Conservation (phyloP, 1,139 yeast species). For the Geotrichum citri-aurantii region DNA sequence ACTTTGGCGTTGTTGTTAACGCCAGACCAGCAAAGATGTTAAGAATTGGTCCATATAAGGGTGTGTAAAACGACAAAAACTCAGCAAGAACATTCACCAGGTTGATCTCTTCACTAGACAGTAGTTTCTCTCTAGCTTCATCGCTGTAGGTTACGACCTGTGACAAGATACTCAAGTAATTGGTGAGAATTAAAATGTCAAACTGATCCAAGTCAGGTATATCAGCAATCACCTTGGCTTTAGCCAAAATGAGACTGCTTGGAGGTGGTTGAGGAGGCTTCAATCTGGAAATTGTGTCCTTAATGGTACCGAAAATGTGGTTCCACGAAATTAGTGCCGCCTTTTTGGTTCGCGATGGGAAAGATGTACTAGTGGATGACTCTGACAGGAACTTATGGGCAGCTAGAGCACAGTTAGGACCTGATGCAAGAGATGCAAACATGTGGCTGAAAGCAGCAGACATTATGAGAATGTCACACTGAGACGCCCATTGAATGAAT, state of each 20-base stretch:
- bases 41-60: slow-evolving; percentile 50
- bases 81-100: slow-evolving; percentile 38
- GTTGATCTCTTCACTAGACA: slow-evolving; percentile 34
- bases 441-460: slow-evolving; percentile 77
- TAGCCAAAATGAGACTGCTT: slow-evolving; percentile 16
- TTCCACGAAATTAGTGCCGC: slow-evolving; percentile 43
- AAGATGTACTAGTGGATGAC: slow-evolving; percentile 2
- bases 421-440: slow-evolving; percentile 67
- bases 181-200: slow-evolving; percentile 67
- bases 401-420: slow-evolving; percentile 48
- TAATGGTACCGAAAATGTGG: slow-evolving; percentile 51
- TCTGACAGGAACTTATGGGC: slow-evolving; percentile 37
- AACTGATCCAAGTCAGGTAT: slow-evolving; percentile 66
- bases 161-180: slow-evolving; percentile 55
- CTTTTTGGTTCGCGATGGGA: slow-evolving; percentile 12
- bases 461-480: slow-evolving; percentile 76
- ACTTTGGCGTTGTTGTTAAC: slow-evolving; percentile 40
- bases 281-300: slow-evolving; percentile 51
- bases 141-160: slow-evolving; percentile 45
- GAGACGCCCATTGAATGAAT: slow-evolving; percentile 81
- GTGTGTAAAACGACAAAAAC: slow-evolving; percentile 47
- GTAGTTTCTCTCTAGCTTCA: slow-evolving; percentile 38
- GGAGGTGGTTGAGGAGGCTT: slow-evolving; percentile 21
- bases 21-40: slow-evolving; percentile 47
- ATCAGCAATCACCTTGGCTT: slow-evolving; percentile 26